Percentiles rank a stretch among this genome's conserved stretches.
Evolutionary conservation across 176 grass and related monocot genomes (phyloP).

Genomic region (Avena eriantha): DNA sequence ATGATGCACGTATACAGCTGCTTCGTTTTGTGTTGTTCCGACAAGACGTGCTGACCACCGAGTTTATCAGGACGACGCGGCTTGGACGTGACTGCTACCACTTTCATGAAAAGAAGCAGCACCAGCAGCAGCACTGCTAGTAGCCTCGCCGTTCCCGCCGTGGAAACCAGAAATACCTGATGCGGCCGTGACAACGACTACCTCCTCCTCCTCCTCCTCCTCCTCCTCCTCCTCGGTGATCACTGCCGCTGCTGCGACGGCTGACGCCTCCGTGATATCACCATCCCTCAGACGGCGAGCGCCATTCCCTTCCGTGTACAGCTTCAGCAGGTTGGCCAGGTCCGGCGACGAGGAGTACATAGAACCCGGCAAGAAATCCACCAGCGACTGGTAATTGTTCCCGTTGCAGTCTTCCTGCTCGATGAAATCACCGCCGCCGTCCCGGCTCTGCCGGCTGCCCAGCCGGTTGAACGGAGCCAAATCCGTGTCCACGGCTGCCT

Average conservation of each 20-base stretch:
- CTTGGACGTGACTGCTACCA: background rate
- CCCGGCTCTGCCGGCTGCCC: background rate
- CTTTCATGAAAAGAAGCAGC: background rate
- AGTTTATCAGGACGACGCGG: background rate
- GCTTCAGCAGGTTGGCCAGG: conserved; percentile 49
- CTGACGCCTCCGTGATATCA: background rate
- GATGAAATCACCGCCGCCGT: background rate
- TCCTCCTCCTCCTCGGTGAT: conserved; percentile 33
- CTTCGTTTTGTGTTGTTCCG: background rate
- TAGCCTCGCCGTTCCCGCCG: background rate
- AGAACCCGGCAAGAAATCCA: conserved; percentile 50
- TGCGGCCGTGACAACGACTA: background rate
- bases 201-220: conserved; percentile 17
- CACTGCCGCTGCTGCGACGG: background rate
- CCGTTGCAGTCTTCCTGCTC: background rate
- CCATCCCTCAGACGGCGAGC: background rate
- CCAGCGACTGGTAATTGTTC: conserved; percentile 62
- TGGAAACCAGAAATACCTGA: background rate
- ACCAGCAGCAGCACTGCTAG: background rate
- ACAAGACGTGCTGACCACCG: background rate
- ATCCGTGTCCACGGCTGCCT: background rate
- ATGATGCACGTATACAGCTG: background rate
- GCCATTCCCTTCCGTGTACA: conserved; percentile 43
- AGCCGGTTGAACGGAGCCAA: background rate
- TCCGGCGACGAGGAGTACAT: conserved; percentile 54